phyloP scores from a whole-genome alignment of 2,329 filamentous ascomycete genomes.

The Didymella pinodella region DNA sequence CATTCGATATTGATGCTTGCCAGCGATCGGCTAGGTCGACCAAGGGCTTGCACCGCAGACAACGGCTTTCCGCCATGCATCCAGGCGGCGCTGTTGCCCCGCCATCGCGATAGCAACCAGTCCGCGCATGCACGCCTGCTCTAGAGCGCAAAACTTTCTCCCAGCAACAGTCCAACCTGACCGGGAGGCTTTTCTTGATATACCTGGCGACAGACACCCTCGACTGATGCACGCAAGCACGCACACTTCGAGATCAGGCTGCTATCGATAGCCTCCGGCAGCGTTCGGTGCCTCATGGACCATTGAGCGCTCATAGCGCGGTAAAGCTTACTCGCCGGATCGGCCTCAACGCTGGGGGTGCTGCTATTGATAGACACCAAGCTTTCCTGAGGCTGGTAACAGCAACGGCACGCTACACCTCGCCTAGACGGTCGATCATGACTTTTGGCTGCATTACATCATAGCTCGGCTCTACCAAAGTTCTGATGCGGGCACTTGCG shows the following conservation, averaged over 20 bases:
- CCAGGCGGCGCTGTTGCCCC: constrained; percentile 29
- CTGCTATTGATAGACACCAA: constrained; percentile 25
- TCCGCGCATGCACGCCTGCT: constrained; percentile 22
- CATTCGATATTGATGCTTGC: constrained; percentile 42
- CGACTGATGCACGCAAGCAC: not conserved
- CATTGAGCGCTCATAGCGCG: constrained; percentile 14
- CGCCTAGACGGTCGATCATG: constrained; percentile 13
- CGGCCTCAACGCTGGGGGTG: constrained; percentile 4
- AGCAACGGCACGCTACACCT: constrained; percentile 17
- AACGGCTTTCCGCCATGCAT: constrained; percentile 14
- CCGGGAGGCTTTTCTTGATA: not conserved
- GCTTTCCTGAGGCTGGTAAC: constrained; percentile 20
- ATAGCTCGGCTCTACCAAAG: constrained; percentile 10
- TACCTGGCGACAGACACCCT: not conserved
- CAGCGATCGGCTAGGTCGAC: constrained; percentile 26
- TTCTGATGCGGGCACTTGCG: constrained; percentile 13
- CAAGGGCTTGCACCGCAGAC: constrained; percentile 10
- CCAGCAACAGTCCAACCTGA: constrained; percentile 4
- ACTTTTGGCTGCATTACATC: constrained; percentile 23
- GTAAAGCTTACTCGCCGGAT: not conserved
- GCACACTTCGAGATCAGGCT: not conserved
- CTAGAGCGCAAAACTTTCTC: constrained; percentile 8
- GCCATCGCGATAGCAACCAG: constrained; percentile 37
- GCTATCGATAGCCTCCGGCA: constrained; percentile 3
- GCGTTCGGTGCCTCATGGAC: not conserved